Conservation (phyloP, 75 land plant genomes). For the Cryptomeria japonica region DNA sequence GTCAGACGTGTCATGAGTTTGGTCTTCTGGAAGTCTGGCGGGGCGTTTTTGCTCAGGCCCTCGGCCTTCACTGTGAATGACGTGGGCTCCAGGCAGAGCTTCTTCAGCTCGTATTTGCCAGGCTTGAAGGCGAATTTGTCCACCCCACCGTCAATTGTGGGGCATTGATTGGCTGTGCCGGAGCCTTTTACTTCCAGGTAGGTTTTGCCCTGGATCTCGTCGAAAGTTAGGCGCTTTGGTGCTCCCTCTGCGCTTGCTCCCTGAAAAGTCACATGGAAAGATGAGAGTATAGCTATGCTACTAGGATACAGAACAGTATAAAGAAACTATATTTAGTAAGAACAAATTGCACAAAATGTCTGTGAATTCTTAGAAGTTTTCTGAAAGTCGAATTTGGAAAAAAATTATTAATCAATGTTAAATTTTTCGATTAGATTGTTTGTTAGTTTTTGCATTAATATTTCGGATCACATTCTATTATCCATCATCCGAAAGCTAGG, state of each 20-base stretch:
- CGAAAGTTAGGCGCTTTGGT: conserved; percentile 83
- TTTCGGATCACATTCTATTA: too few relatives aligned
- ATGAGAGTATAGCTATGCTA: background rate
- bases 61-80: conserved; percentile 97
- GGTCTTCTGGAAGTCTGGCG: conserved; percentile 81
- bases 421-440: too few relatives aligned
- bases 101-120: conserved; percentile 81
- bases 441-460: too few relatives aligned
- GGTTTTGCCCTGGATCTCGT: conserved; percentile 83
- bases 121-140: conserved; percentile 80
- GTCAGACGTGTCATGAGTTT: conserved; percentile 98
- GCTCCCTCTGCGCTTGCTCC: conserved; percentile 86
- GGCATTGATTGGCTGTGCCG: conserved; percentile 98
- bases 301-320: background rate
- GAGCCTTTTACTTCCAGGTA: conserved; percentile 97
- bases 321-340: background rate
- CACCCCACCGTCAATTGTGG: conserved; percentile 71
- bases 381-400: too few relatives aligned
- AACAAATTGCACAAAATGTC: too few relatives aligned
- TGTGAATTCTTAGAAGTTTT: too few relatives aligned
- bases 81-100: conserved; percentile 95
- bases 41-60: conserved; percentile 66
- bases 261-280: conserved; percentile 15
- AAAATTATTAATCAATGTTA: too few relatives aligned
- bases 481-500: too few relatives aligned